Base-by-base conservation (phyloP, 768 basidiomycete species). In the Pulveroboletus frians region DNA sequence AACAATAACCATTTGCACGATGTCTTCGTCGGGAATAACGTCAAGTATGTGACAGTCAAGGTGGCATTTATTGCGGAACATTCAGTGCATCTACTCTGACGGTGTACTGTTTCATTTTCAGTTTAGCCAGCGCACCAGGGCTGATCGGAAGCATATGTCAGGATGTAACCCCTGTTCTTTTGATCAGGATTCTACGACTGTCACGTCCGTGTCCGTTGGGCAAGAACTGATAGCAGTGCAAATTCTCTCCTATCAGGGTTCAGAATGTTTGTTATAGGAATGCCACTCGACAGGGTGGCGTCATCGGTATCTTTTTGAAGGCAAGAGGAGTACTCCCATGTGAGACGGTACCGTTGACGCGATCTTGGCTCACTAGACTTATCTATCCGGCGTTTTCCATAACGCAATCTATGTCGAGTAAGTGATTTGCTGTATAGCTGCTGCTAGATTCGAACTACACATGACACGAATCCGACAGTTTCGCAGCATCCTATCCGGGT, bases 11-110 rank as follows among this genome's bases (percentile, higher is more conserved):
- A 58, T 34, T 63, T 71, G 20, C 68, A 69, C 40, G 67, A 71
- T 31, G 59, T 69, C 39, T 55, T 57, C 6, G 64, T 71, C 20
- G 67, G 67, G 46, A 68, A 63, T n/a, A n/a, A n/a, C n/a, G n/a
- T n/a, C n/a, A n/a, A n/a, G n/a, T n/a, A 67, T 39, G 63, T 69
- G 14, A 69, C 66, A 0, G 62, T 70, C 48, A 70, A 71, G 43
- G 40, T 64, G 2, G 63, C 69, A 26, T 59, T 50, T 36, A 5
- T 43, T 15, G 51, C 39, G 17, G 45, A 54, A 57, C 18, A 42
- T 61, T 4, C 41, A 37, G 9, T 58, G 58, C n/a, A 3, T 30
- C 21, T 5, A 53, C 47, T 49, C 58, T 38, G 39, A 1, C 4
- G 48, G 47, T 61, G 34, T n/a, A 15, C 23, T 11, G 8, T 9